Base-by-base conservation (phyloP, 169 alveolate genomes). In the Cryptosporidium sp. region DNA sequence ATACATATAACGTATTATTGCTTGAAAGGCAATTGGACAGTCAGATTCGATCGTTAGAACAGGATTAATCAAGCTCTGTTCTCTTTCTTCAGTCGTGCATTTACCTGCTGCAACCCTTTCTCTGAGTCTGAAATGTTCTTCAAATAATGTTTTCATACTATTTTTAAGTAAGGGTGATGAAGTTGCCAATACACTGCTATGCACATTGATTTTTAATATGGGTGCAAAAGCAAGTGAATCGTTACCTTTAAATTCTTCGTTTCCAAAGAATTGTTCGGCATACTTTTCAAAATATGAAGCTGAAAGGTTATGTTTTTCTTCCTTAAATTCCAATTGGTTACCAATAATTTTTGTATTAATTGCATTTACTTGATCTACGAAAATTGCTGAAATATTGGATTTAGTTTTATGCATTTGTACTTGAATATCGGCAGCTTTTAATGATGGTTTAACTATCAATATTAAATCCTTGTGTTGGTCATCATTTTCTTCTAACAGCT, bases 1-100 rank as follows among this genome's bases (percentile, higher is more conserved):
- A 62, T 80, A 80, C 74, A 80, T 61, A 65, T 80, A 80, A 23
- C 89, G 73, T 43, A 80, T 67, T 18, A 65, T 65, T 62, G 89
- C 89, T 70, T 80, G 89, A 26, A 80, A 59, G 18, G 89, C 89
- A 61, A 65, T 65, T 12, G 89, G 89, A 31, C 69, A 80, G 41
- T 80, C 89, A 12, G 89, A 80, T 39, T 80, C 89, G 7, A 80
- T 62, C 3, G 75, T 80, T 26, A 80, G 29, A 16, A 65, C 68
- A 18, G 89, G 89, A 45, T 80, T 80, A 23, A 62, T 45, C 51
- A 80, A 39, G 31, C 89, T 80, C 33, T 80, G 73, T 31, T 80
- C 89, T 37, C 75, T 80, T 80, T 80, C 89, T 10, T 80, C 89
- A 31, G 23, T 6, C 21, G 80, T 80, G 23, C 80, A 80, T 12